Evolutionary conservation across 73 alveolate species (phyloP), one percentile per base, ranked within the genome.

Genomic region (Paramecium bursaria): DNA sequence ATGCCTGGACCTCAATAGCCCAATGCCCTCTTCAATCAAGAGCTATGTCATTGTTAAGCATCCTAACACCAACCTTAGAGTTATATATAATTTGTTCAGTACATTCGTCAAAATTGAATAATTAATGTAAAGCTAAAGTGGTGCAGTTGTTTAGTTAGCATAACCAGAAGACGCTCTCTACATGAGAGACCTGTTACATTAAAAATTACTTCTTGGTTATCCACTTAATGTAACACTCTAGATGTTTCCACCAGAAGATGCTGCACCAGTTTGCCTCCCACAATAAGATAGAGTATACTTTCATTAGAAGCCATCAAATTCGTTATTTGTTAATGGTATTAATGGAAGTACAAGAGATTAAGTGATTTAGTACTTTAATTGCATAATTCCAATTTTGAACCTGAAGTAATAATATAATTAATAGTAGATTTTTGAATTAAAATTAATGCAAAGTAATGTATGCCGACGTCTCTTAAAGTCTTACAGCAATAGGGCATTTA

Each of bases 361-460:
- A 35, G 22, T 67, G 47, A 25, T 25, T 27, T 14, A 67, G 44
- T 67, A 67, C 44, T 67, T 67, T 26, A 57, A 57, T 7, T 67
- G 55, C 14, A 67, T 67, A 2, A 67, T 57, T 67, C 82, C 82
- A 9, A 67, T 67, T 57, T 67, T 35, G 44, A 67, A 67, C 50
- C 19, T 67, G 30, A 67, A 67, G 82, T 67, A 67, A 5, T 15
- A 3, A 11, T 39, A 39, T 21, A 15, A 67, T 67, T 19, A 21
- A 2, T 3, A 2, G 3, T 67, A 67, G 82, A 67, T 67, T 67
- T 57, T 19, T 67, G 26, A 67, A 67, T 67, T 47, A 31, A 25
- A 33, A 44, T 57, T 14, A 42, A 25, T 67, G 82, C 44, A 67
- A 67, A 67, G 21, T 67, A 33, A 21, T 35, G 15, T 67, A 67